Evolutionary conservation across 805 yeast species (phyloP).

Genomic region (Candida boidinii): DNA sequence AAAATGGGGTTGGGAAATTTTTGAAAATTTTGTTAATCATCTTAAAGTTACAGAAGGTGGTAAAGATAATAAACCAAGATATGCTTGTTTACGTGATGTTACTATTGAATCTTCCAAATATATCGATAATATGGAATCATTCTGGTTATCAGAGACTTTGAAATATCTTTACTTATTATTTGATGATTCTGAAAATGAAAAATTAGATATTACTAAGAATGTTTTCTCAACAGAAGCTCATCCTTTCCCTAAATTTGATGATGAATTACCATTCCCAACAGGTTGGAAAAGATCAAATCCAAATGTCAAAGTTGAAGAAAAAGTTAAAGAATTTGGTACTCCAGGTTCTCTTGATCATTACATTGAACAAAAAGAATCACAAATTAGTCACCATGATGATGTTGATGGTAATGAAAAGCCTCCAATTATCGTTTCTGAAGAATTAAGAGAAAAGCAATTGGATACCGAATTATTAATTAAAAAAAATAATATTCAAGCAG

Average conservation of each 20-base stretch:
- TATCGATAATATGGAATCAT: slow-evolving; percentile 78
- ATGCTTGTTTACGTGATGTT: slow-evolving; percentile 62
- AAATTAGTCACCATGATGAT: too few relatives aligned
- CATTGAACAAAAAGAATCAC: too few relatives aligned
- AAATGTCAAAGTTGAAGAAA: slow-evolving; percentile 1
- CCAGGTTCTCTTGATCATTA: too few relatives aligned
- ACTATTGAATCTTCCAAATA: slow-evolving; percentile 42
- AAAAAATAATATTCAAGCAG: too few relatives aligned
- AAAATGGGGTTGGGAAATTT: slow-evolving; percentile 84
- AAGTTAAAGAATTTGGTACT: neutral
- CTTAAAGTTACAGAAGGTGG: slow-evolving; percentile 43
- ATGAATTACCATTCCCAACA: slow-evolving; percentile 43
- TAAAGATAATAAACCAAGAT: slow-evolving; percentile 35
- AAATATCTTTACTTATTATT: slow-evolving; percentile 77
- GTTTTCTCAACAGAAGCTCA: slow-evolving; percentile 94
- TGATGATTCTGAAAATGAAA: slow-evolving; percentile 50
- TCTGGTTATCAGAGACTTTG: slow-evolving; percentile 91
- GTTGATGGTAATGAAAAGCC: too few relatives aligned
- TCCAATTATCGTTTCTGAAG: too few relatives aligned
- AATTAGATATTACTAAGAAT: slow-evolving; percentile 56
- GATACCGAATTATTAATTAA: too few relatives aligned
- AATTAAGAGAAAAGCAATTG: too few relatives aligned
- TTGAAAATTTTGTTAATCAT: slow-evolving; percentile 57
- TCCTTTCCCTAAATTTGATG: slow-evolving; percentile 70
- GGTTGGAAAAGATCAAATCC: slow-evolving; percentile 50